phyloP scores from a whole-genome alignment of 768 basidiomycete genomes.

The Leccinum boreale region DNA sequence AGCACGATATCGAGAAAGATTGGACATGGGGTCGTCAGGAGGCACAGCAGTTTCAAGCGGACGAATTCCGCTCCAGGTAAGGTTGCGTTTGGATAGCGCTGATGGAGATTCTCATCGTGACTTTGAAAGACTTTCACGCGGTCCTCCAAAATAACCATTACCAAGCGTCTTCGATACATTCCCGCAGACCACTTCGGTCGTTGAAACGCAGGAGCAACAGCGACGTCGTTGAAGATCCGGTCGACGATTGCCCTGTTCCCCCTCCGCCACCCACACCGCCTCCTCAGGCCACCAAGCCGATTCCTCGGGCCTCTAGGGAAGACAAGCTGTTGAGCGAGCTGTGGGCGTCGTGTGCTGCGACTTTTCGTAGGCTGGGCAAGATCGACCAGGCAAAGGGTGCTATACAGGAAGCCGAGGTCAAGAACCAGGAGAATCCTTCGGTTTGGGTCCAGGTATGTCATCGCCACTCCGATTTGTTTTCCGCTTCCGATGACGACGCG shows the following conservation, averaged over 20 bases:
- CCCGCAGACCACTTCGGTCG: constrained; percentile 58
- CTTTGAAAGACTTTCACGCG: constrained; percentile 61
- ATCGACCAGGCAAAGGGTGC: constrained; percentile 87
- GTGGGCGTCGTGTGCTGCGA: constrained; percentile 94
- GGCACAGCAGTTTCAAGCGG: constrained; percentile 54
- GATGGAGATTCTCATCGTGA: neutral
- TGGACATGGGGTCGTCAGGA: constrained; percentile 62
- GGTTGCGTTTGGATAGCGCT: constrained; percentile 9
- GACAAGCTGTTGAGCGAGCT: constrained; percentile 74
- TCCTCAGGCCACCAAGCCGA: constrained; percentile 28
- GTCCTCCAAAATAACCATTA: constrained; percentile 57
- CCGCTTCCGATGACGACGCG: neutral
- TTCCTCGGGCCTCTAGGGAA: constrained; percentile 47
- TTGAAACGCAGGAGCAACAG: constrained; percentile 36
- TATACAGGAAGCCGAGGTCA: constrained; percentile 92
- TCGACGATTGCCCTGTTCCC: constrained; percentile 38
- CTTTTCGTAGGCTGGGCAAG: constrained; percentile 85
- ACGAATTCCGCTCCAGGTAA: constrained; percentile 71
- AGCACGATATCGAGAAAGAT: constrained; percentile 76
- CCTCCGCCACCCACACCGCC: constrained; percentile 36
- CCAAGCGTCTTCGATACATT: constrained; percentile 84
- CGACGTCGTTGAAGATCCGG: constrained; percentile 29
- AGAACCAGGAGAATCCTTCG: constrained; percentile 79
- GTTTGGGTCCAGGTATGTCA: constrained; percentile 90
- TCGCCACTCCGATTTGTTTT: neutral